Conservation (phyloP, 2,329 filamentous ascomycete species). For the Diaporthe amygdali region DNA sequence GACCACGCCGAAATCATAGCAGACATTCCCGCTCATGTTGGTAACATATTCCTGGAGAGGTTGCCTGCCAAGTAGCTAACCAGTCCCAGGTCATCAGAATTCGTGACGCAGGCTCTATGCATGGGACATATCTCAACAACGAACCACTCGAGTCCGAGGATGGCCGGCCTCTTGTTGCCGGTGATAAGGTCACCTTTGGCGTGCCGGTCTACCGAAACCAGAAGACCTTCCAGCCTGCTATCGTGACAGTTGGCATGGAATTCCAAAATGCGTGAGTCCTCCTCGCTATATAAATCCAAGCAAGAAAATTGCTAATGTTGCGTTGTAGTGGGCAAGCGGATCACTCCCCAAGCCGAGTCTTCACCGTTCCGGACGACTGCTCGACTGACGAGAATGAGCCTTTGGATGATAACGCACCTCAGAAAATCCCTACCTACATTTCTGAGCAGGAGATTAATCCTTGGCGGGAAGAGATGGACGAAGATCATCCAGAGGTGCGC, state of each 20-base stretch:
- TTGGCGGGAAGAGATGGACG: neutral
- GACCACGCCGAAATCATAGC: conserved; percentile 64
- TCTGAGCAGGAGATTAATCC: neutral
- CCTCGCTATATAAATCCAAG: neutral
- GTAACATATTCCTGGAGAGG: conserved; percentile 19
- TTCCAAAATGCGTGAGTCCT: conserved; percentile 29
- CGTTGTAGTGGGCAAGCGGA: neutral
- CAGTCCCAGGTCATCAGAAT: conserved; percentile 47
- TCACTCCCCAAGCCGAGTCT: conserved; percentile 21
- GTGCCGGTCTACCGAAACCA: conserved; percentile 42
- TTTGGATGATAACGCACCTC: conserved; percentile 11
- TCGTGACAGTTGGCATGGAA: conserved; percentile 31
- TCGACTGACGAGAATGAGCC: conserved; percentile 25
- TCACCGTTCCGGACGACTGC: conserved; percentile 25
- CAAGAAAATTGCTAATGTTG: neutral
- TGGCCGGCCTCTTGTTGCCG: conserved; percentile 33
- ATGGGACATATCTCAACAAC: conserved; percentile 56
- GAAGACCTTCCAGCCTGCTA: conserved; percentile 36
- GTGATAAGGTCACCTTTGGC: conserved; percentile 45
- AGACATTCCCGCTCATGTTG: conserved; percentile 50
- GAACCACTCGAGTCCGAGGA: conserved; percentile 29
- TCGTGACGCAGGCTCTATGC: conserved; percentile 54
- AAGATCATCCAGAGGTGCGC: neutral
- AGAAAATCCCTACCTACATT: neutral
- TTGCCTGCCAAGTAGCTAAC: conserved; percentile 32